Evolutionary conservation across 177 flowering plant species (phyloP).

Genomic region (Vitis hybrid): DNA sequence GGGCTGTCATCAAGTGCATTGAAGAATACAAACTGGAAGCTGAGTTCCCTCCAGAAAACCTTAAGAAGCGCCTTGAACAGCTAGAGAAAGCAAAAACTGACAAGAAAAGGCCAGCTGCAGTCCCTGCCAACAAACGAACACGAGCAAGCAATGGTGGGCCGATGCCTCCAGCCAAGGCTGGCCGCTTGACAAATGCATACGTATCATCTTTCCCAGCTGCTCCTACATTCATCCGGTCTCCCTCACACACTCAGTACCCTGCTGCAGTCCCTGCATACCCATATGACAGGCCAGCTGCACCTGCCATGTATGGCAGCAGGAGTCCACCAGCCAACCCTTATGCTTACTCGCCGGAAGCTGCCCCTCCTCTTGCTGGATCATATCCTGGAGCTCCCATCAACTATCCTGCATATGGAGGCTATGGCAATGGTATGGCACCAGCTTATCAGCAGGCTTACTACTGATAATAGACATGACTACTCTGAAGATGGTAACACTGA

Average conservation of each 20-base stretch:
- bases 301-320: constrained; percentile 68
- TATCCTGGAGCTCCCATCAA: constrained; percentile 66
- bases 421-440: constrained; percentile 63
- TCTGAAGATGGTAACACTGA: constrained; percentile 59
- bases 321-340: constrained; percentile 68
- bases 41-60: constrained; percentile 89
- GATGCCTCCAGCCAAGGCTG: constrained; percentile 99
- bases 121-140: constrained; percentile 90
- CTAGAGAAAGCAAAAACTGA: constrained; percentile 83
- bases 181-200: constrained; percentile 84
- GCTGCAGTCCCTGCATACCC: constrained; percentile 57
- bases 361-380: constrained; percentile 50
- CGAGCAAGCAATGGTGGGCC: constrained; percentile 87
- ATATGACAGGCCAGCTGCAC: constrained; percentile 49
- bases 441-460: constrained; percentile 91
- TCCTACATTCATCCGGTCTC: constrained; percentile 70
- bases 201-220: constrained; percentile 89
- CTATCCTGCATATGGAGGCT: constrained; percentile 72
- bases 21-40: constrained; percentile 92
- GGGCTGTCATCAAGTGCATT: constrained; percentile 90
- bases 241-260: constrained; percentile 74
- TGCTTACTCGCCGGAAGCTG: constrained; percentile 74
- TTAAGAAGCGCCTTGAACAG: constrained; percentile 88
- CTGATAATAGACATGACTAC: constrained; percentile 54
- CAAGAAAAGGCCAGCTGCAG: constrained; percentile 75